These are phyloP conservation scores for Coemansia reversa DNA, from an alignment of 192 early-diverging fungal species.

Conservation along the genomic window DNA sequence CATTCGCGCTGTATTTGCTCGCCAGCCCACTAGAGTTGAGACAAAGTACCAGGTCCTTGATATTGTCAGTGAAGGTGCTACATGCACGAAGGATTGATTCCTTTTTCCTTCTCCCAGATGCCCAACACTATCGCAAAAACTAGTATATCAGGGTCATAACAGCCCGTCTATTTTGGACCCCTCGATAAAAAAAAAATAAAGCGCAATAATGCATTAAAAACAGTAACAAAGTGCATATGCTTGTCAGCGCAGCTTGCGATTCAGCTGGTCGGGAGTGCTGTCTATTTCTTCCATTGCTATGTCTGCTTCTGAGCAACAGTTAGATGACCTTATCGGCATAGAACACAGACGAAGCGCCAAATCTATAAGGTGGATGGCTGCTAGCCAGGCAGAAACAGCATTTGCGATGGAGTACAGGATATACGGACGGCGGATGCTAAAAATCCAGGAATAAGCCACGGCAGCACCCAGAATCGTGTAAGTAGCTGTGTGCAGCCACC, in stretches of 20 bases:
- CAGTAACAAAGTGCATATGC: neutral
- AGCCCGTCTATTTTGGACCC: no score
- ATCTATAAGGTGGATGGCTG: constrained; percentile 34
- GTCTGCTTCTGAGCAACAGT: neutral
- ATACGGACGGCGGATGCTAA: constrained; percentile 62
- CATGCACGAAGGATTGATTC: constrained; percentile 22
- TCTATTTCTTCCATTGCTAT: neutral
- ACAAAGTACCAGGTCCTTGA: constrained; percentile 51
- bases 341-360: constrained; percentile 11
- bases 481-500: constrained; percentile 30
- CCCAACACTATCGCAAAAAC: neutral
- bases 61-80: constrained; percentile 48
- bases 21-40: constrained; percentile 38
- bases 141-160: no score
- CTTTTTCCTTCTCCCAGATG: neutral
- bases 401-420: constrained; percentile 59
- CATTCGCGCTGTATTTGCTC: constrained; percentile 35
- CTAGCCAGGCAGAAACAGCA: constrained; percentile 43
- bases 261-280: neutral
- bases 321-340: neutral
- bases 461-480: constrained; percentile 45
- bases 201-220: no score
- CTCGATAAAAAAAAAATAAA: no score
- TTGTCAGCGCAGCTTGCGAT: constrained; percentile 18
- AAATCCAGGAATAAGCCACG: constrained; percentile 55